Evolutionary conservation across 106 monocot genomes (phyloP).

Genomic region (Dioscorea alata): DNA sequence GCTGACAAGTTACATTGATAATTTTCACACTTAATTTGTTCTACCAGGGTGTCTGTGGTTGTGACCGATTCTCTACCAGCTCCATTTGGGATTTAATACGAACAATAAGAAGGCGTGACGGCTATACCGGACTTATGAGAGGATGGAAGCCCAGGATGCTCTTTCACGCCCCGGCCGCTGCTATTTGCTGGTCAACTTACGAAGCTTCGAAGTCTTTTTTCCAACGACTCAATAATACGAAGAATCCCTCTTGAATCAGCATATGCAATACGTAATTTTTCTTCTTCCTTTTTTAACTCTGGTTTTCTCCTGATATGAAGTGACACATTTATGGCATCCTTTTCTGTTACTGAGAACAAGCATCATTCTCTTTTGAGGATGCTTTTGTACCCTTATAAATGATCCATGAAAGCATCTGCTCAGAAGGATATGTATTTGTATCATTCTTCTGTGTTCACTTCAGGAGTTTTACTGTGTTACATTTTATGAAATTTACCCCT

Average conservation of each 20-base stretch:
- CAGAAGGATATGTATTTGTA: not conserved
- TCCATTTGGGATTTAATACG: slow-evolving; percentile 53
- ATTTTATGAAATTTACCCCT: no score
- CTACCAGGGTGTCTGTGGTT: slow-evolving; percentile 93
- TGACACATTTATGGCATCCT: not conserved
- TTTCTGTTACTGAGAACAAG: not conserved
- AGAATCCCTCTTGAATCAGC: not conserved
- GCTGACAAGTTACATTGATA: no score
- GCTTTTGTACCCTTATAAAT: not conserved
- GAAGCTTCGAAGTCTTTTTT: slow-evolving; percentile 88
- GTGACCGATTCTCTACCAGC: slow-evolving; percentile 71
- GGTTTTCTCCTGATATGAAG: no score
- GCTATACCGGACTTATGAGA: slow-evolving; percentile 70
- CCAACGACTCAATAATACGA: slow-evolving; percentile 38
- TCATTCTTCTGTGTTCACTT: not conserved
- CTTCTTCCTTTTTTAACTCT: no score
- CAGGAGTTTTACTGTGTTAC: no score
- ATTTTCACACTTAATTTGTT: not conserved
- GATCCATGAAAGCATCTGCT: not conserved
- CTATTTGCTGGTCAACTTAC: slow-evolving; percentile 96
- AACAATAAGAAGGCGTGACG: slow-evolving; percentile 63
- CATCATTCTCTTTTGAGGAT: not conserved
- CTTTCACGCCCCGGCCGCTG: slow-evolving; percentile 94
- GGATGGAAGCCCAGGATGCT: slow-evolving; percentile 94
- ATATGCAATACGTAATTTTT: not conserved